phyloP scores from a whole-genome alignment of 768 basidiomycete genomes.

The Termitomyces sp. region DNA sequence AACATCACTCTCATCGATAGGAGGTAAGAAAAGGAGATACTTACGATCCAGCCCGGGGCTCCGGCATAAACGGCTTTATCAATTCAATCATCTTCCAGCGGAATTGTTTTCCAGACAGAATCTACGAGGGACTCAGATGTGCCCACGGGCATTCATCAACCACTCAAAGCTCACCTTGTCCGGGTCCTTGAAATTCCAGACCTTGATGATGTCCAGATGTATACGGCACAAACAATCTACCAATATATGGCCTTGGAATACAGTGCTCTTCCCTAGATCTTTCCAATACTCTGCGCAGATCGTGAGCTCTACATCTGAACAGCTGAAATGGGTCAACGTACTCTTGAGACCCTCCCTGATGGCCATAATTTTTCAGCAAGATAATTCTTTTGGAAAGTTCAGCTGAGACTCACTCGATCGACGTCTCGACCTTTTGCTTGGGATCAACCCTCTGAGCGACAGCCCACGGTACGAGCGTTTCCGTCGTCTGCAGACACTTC shows the following conservation, averaged over 20 bases:
- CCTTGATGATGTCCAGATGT: conserved; percentile 15
- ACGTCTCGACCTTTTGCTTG: neutral
- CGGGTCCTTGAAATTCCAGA: conserved; percentile 21
- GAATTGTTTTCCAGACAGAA: neutral
- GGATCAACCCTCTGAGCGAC: neutral
- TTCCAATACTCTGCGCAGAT: conserved; percentile 6
- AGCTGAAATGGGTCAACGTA: neutral
- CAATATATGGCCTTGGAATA: neutral
- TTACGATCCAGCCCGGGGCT: neutral
- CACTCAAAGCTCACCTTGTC: conserved; percentile 1
- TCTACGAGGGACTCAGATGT: neutral
- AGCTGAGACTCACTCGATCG: neutral
- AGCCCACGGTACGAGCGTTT: neutral
- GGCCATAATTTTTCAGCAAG: neutral
- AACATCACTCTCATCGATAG: neutral
- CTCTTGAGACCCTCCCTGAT: neutral
- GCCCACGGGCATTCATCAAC: neutral
- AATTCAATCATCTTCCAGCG: neutral
- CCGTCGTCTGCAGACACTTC: neutral
- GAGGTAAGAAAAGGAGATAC: neutral
- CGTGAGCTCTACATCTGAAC: neutral
- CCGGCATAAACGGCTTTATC: neutral
- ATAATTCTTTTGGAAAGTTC: neutral
- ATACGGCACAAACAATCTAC: conserved; percentile 5
- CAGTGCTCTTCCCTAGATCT: conserved; percentile 1